Conservation (phyloP, 192 early-diverging fungal species). For the Podila epicladia region DNA sequence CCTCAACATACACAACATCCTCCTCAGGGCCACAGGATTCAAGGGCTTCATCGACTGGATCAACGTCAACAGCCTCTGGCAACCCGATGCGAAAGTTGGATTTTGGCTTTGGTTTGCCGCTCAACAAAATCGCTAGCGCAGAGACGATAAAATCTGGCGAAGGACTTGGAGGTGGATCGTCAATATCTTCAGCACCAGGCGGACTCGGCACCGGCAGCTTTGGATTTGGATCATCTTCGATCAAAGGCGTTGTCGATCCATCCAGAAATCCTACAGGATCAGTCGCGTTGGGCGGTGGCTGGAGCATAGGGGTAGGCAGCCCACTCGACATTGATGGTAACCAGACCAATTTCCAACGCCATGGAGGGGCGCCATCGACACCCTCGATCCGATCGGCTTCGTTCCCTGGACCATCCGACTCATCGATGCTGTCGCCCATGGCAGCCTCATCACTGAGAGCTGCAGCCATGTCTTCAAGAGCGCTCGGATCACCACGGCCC, state of each 20-base stretch:
- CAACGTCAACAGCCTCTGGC: background rate
- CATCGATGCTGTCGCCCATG: background rate
- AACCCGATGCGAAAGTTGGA: constrained; percentile 3
- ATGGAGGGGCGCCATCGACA: background rate
- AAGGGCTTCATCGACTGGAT: background rate
- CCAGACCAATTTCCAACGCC: background rate
- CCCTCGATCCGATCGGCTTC: background rate
- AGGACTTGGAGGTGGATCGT: too few species aligned
- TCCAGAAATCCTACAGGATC: constrained; percentile 20
- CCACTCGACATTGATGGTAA: background rate
- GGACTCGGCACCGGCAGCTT: background rate
- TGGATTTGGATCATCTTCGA: constrained; percentile 12
- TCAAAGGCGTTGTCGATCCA: constrained; percentile 35
- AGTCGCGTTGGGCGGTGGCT: background rate
- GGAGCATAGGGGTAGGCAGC: background rate
- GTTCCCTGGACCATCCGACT: background rate
- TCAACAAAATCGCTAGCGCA: constrained; percentile 8
- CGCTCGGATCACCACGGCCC: constrained; percentile 1
- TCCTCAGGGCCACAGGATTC: background rate
- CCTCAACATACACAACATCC: background rate
- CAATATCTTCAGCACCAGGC: background rate
- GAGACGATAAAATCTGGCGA: background rate
- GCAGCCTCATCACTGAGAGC: background rate
- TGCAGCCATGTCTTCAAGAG: too few species aligned
- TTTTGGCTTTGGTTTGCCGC: constrained; percentile 24